Evolutionary conservation across 202 grass and related monocot species (phyloP), one percentile per base, ranked within the genome.

Genomic region (Musa balbisiana): DNA sequence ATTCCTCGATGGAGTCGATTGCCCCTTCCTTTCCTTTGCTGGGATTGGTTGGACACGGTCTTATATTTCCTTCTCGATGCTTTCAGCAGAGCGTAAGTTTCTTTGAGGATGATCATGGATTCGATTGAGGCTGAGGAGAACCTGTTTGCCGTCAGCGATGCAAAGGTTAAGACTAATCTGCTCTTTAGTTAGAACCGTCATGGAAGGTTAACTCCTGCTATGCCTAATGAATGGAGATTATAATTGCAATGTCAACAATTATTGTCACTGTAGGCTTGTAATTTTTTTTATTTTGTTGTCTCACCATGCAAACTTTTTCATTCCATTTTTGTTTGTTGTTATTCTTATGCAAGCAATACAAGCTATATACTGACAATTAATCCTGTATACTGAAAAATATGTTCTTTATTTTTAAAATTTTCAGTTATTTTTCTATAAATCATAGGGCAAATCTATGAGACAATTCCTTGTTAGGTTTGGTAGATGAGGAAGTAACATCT

Each of bases 101-200:
- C 1, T 69, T 70, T 21, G 8, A 70, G 83, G 79, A 53, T 62
- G 58, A 64, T 73, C 62, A 93, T 93, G 90, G 88, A 83, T 67
- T 78, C 78, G 79, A 33, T 74, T 29, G 90, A 97, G 25, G 84
- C 84, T 11, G 84, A 85, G 0, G 80, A 86, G 25, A 76, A 87
- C n/a, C 84, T 97, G 54, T 69, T 81, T 79, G 22, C 71, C 22
- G 55, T 79, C 68, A 83, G 77, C 33, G 87, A 87, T 82, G 88
- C 87, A 81, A 97, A 91, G 93, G 93, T 97, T 65, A 65, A 22
- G 9, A 24, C 9, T 14, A 65, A 65, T 25, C 12, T 24, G 21
- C 9, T 2, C 11, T 26, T 26, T 65, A 20, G 33, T 43, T 8
- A 43, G 33, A 26, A 65, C 3, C 23, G 12, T 27, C 26, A 2